Evolutionary conservation across 345 rosid species (phyloP).

Genomic region (Toxicodendron radicans): DNA sequence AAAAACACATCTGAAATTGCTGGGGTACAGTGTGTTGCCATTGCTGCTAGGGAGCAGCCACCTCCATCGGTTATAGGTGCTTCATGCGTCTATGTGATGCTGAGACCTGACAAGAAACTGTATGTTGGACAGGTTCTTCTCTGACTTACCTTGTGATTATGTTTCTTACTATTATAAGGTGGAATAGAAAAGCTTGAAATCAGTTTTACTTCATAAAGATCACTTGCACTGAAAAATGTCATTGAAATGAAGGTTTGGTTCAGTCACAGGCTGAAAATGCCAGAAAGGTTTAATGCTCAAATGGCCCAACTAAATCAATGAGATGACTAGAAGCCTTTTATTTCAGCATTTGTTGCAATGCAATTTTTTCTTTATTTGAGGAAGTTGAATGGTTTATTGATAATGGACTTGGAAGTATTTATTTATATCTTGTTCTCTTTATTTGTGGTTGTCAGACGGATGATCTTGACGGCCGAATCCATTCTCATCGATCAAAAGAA

Average conservation of each 20-base stretch:
- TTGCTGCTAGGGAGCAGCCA: slow-evolving; percentile 82
- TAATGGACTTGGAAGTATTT: not conserved
- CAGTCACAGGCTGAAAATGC: not conserved
- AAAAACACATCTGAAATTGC: slow-evolving; percentile 32
- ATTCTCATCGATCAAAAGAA: slow-evolving; percentile 63
- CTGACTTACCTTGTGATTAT: not conserved
- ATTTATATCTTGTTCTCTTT: not conserved
- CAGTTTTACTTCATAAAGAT: not conserved
- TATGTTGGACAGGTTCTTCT: slow-evolving; percentile 82
- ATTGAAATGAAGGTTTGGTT: not conserved
- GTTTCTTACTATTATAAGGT: not conserved
- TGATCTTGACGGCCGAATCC: slow-evolving; percentile 85
- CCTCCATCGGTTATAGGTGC: slow-evolving; percentile 91
- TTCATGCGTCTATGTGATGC: slow-evolving; percentile 89
- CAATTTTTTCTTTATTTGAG: not conserved
- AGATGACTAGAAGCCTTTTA: not conserved
- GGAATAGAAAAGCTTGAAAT: not conserved
- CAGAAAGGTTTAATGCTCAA: not conserved
- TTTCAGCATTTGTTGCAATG: not conserved
- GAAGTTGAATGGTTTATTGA: not conserved
- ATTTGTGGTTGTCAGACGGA: slow-evolving; percentile 52
- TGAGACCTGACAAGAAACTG: slow-evolving; percentile 66
- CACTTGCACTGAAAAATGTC: not conserved
- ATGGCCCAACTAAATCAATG: not conserved
- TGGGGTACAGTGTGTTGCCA: slow-evolving; percentile 44